phyloP scores from a whole-genome alignment of 140 eudicot genomes.

The Flaveria floridana region DNA sequence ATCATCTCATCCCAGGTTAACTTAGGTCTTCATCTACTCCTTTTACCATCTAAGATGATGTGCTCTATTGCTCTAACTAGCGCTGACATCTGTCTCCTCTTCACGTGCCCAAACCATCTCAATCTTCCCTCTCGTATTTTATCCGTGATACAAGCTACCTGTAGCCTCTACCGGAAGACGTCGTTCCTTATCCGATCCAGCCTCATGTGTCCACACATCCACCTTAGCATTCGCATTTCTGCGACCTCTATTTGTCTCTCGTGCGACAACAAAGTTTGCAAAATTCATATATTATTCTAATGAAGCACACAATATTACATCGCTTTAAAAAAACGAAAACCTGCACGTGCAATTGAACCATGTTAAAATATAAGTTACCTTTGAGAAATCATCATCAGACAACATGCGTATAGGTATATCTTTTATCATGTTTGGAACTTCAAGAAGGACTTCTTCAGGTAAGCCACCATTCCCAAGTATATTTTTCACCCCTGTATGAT shows the following conservation, averaged over 20 bases:
- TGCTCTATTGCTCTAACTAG: no score
- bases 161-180: no score
- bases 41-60: no score
- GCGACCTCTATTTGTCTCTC: not conserved
- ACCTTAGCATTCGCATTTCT: no score
- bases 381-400: constrained; percentile 69
- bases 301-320: not conserved
- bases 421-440: constrained; percentile 49
- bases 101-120: no score
- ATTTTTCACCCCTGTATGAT: constrained; percentile 52
- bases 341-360: not conserved
- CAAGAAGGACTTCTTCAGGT: constrained; percentile 40
- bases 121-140: no score
- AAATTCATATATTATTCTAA: not conserved
- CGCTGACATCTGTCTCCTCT: no score
- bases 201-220: no score
- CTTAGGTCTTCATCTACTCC: no score
- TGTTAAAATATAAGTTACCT: constrained; percentile 47
- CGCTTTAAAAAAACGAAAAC: not conserved
- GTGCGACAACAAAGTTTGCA: not conserved
- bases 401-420: constrained; percentile 48
- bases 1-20: no score
- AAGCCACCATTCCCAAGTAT: constrained; percentile 36
- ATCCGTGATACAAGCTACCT: no score
- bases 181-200: no score